A percentile compares a stretch with the other conserved stretches of the same genome.
Conservation (phyloP, 495 filamentous ascomycete species). For the Penicilliopsis zonata region DNA sequence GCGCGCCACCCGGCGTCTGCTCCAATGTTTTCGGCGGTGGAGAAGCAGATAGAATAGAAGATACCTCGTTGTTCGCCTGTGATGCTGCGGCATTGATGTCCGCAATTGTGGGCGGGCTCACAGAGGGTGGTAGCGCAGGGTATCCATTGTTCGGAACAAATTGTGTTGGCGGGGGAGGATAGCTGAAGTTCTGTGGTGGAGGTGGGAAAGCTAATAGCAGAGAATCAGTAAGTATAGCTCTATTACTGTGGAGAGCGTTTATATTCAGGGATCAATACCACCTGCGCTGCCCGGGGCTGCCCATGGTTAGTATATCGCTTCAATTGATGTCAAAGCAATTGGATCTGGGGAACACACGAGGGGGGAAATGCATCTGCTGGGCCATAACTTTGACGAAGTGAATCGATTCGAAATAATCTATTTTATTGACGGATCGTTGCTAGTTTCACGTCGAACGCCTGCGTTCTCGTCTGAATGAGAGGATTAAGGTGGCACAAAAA, state of each 20-base stretch:
- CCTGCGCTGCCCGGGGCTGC: not conserved
- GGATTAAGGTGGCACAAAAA: no score
- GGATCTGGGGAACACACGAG: not conserved
- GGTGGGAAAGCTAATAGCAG: conserved; percentile 7
- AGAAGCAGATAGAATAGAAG: conserved; percentile 11
- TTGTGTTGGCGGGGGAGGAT: conserved; percentile 25
- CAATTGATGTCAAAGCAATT: not conserved
- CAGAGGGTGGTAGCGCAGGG: conserved; percentile 9
- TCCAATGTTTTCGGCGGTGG: conserved; percentile 9
- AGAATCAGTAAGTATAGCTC: conserved; percentile 1
- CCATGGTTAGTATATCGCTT: not conserved
- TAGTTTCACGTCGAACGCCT: no score
- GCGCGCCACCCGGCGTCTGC: conserved; percentile 32
- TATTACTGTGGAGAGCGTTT: not conserved
- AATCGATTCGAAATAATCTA: not conserved
- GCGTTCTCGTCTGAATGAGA: no score
- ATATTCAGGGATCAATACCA: not conserved
- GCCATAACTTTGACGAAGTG: not conserved
- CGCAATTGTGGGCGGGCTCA: conserved; percentile 7
- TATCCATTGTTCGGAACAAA: conserved; percentile 13
- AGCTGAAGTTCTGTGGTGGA: conserved; percentile 18
- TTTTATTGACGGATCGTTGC: no score
- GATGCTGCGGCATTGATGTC: conserved; percentile 4
- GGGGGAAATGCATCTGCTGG: not conserved
- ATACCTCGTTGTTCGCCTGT: conserved; percentile 3